Evolutionary conservation across 352 stramenopile species (phyloP), one percentile per base, ranked within the genome.

Genomic region (Phytophthora tubulina): DNA sequence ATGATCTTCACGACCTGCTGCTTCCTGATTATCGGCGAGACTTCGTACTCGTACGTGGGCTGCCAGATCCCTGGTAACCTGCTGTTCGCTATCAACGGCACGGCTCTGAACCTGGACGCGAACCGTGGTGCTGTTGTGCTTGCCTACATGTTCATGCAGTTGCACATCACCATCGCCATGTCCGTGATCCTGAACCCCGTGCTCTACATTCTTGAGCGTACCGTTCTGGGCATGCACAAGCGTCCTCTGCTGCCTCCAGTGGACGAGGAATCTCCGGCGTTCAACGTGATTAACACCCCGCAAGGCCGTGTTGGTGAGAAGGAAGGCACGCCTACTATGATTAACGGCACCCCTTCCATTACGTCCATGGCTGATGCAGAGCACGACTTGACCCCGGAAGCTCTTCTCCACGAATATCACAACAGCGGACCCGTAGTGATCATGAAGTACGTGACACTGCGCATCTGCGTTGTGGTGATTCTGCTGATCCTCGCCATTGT

Each of bases 11-110:
- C 80, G 2, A 68, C 77, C 2, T 71, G 63, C 13, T 71, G 89
- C 4, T 91, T 91, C 67, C 62, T 89, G 21, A 84, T 80, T 39
- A 82, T 92, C 30, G 84, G 76, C 2, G 50, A 62, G 32, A 76
- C 68, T 2, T 80, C 78, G 33, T 89, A 79, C 53, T 69, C 71
- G 4, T 83, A 66, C 45, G 76, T 90, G 0, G 83, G 83, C 14
- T 91, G 83, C 61, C 83, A 91, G 67, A 87, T 91, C 54, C 75
- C 83, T 0, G 78, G 80, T 30, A 91, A 91, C 60, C 67, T 91
- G 33, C 59, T 91, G 15, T 90, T 91, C 49, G 72, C 84, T 4
- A 87, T 91, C 49, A 79, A 71, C 17, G 74, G 73, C 17, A 77
- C 78, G 1, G 75, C 76, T 11, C 62, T 90, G 6, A 67, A 85